Base-by-base conservation (phyloP, 2,329 filamentous ascomycete species). In the Microsporum canis region DNA sequence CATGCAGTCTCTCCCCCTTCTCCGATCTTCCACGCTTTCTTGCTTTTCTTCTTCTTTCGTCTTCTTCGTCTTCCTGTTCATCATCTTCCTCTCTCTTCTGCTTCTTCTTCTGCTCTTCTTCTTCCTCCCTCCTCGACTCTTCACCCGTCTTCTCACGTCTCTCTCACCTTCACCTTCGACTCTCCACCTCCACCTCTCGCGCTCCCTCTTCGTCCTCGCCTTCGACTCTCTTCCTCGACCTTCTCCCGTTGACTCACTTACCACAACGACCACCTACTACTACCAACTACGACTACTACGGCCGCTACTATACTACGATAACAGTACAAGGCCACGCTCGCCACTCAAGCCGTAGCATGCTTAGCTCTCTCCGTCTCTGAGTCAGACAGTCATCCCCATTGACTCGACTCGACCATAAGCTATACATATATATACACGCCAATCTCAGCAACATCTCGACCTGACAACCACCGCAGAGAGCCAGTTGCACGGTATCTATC, bases 241-340 rank as follows among this genome's bases (percentile, higher is more conserved):
- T 69, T 67, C 12, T n/a, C 12, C 12, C 23, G 31, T 39, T 39
- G 68, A 64, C 65, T 68, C 68, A 70, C 70, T 70, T 69, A 71
- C 57, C 34, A 23, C 29, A 36, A 34, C 38, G 47, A 23, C 17
- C 31, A 12, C 31, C 39, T 43, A 7, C 58, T 7, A 8, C 36
- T n/a, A n/a, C 39, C 12, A 51, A 31, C 43, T 51, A 8, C 29
- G 3, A 31, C n/a, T n/a, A 34, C 51, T 27, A 27, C 51, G 12
- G 23, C 51, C 1, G 7, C 29, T 38, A 17, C 27, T 29, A 23
- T 23, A 23, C 17, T 23, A 23, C 17, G 17, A 23, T 23, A 23
- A 23, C 1, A 23, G 17, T 23, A 23, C 17, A 23, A 23, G 17
- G 17, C 17, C 17, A 23, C 14, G 33, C 29, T 27, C 17, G 45